Percentiles rank a stretch among this genome's conserved stretches.
Conservation (phyloP, 2,329 filamentous ascomycete species). For the Zarea fungicola region DNA sequence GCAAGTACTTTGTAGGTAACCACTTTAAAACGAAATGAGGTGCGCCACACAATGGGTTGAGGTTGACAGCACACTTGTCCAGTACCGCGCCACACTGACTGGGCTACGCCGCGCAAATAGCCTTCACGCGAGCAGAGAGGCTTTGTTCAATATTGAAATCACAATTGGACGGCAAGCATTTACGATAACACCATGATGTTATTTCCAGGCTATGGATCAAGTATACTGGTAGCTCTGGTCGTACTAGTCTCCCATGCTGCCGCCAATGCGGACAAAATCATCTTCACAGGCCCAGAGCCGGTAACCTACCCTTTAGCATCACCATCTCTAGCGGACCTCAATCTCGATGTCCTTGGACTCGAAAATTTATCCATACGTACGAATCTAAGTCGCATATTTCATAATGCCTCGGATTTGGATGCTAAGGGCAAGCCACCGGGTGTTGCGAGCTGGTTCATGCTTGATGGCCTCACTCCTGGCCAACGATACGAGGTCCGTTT, state of each 20-base stretch:
- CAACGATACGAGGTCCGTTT: slow-evolving; percentile 86
- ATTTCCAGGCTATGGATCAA: neutral
- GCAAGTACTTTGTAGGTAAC: neutral
- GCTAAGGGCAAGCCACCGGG: slow-evolving; percentile 41
- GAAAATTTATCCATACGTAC: slow-evolving; percentile 52
- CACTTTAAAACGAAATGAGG: neutral
- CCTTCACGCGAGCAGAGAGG: no score
- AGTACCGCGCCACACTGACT: no score
- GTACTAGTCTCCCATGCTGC: slow-evolving; percentile 14
- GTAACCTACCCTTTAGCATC: slow-evolving; percentile 44
- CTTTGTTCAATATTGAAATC: no score
- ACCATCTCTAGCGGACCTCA: slow-evolving; percentile 47
- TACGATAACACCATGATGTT: neutral
- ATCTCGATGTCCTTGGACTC: slow-evolving; percentile 61
- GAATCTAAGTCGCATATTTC: slow-evolving; percentile 63
- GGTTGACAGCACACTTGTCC: no score
- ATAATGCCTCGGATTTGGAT: slow-evolving; percentile 35
- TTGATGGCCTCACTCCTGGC: slow-evolving; percentile 63
- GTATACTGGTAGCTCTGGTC: slow-evolving; percentile 12
- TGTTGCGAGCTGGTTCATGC: slow-evolving; percentile 69
- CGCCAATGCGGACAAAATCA: slow-evolving; percentile 86
- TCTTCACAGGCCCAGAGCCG: slow-evolving; percentile 70
- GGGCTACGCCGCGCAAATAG: no score
- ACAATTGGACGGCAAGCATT: neutral
- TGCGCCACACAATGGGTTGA: slow-evolving; percentile 8